Evolutionary conservation across 352 stramenopile genomes (phyloP).

Genomic region (Phytophthora cactorum): DNA sequence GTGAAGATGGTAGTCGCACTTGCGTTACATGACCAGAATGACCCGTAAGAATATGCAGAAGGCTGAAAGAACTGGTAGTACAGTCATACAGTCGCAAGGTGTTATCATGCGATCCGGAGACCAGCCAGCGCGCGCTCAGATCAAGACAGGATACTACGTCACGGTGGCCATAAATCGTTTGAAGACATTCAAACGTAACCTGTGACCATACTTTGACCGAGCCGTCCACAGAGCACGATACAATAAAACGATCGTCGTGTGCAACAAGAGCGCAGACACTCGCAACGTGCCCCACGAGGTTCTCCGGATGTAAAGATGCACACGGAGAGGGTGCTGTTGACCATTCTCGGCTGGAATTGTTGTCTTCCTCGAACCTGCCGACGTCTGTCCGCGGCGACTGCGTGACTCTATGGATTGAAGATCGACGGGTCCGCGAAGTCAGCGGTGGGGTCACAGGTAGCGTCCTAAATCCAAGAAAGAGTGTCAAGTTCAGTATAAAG

Average conservation of each 20-base stretch:
- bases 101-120: conserved; percentile 73
- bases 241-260: conserved; percentile 62
- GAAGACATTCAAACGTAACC: conserved; percentile 51
- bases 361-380: conserved; percentile 6
- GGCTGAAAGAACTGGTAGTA: conserved; percentile 36
- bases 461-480: too few species aligned
- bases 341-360: conserved; percentile 23
- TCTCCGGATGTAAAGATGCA: conserved; percentile 32
- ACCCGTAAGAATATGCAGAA: conserved; percentile 48
- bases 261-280: conserved; percentile 63
- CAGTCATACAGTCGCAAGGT: conserved; percentile 65
- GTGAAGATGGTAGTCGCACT: conserved; percentile 38
- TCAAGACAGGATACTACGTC: conserved; percentile 72
- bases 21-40: conserved; percentile 70
- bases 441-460: not conserved
- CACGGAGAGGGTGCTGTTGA: conserved; percentile 14
- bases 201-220: conserved; percentile 80
- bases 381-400: conserved; percentile 1
- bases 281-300: conserved; percentile 66
- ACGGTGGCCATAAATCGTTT: conserved; percentile 67
- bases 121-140: conserved; percentile 56
- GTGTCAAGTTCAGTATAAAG: too few species aligned
- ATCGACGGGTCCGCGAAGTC: conserved; percentile 14
- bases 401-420: conserved; percentile 18
- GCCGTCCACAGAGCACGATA: conserved; percentile 70